phyloP scores from a whole-genome alignment of 2,329 filamentous ascomycete genomes.

The Penicillium psychrosexuale region DNA sequence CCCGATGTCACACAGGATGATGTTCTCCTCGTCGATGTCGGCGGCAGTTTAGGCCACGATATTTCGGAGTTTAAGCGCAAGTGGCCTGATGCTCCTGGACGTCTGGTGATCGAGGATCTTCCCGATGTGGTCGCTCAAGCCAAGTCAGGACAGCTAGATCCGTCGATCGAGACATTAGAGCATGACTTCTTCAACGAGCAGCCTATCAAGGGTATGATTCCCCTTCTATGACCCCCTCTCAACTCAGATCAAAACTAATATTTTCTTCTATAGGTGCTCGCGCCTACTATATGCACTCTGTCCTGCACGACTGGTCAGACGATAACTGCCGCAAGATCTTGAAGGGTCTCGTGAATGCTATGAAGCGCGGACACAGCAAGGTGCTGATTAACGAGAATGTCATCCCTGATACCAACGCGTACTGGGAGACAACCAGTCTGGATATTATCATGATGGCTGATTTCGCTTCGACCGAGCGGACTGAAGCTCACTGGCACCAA shows the following conservation, averaged over 20 bases:
- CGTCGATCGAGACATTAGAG: slow-evolving; percentile 32
- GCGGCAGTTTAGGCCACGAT: slow-evolving; percentile 45
- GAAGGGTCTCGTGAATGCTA: slow-evolving; percentile 22
- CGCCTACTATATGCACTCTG: slow-evolving; percentile 35
- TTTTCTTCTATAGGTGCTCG: slow-evolving; percentile 25
- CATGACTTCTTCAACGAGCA: slow-evolving; percentile 51
- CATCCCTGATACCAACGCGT: slow-evolving; percentile 38
- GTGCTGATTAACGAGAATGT: slow-evolving; percentile 46
- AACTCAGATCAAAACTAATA: neutral
- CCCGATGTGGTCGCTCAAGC: slow-evolving; percentile 36
- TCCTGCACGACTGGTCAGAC: slow-evolving; percentile 36
- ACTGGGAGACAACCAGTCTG: slow-evolving; percentile 32
- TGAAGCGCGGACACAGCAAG: slow-evolving; percentile 42
- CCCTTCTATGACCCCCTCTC: neutral
- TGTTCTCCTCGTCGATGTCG: slow-evolving; percentile 44
- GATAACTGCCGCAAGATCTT: slow-evolving; percentile 30
- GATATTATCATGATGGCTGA: slow-evolving; percentile 47
- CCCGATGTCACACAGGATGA: slow-evolving; percentile 6
- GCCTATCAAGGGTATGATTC: slow-evolving; percentile 41
- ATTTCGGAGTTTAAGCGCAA: slow-evolving; percentile 38
- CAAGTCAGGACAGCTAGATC: slow-evolving; percentile 9
- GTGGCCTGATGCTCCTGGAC: slow-evolving; percentile 40
- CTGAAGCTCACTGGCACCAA: slow-evolving; percentile 38
- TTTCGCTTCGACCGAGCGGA: slow-evolving; percentile 41
- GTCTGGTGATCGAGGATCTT: slow-evolving; percentile 51